Conservation (phyloP, 1,139 yeast species). For the Geotrichum aggregatum region DNA sequence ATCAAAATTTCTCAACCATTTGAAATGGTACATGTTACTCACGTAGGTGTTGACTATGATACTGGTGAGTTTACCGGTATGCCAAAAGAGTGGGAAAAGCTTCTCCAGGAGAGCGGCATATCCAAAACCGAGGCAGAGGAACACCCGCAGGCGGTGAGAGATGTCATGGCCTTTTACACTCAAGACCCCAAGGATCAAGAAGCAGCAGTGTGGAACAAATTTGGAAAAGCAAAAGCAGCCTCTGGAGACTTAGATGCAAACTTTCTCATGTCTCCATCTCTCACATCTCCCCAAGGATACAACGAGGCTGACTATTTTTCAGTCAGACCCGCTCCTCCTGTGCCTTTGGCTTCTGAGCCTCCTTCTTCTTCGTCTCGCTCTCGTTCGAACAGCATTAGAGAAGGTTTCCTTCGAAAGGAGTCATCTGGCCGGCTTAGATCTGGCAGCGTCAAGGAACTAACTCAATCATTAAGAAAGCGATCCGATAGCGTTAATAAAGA, state of each 20-base stretch:
- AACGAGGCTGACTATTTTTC: slow-evolving; percentile 12
- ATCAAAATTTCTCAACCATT: slow-evolving; percentile 83
- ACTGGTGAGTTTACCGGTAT: slow-evolving; percentile 87
- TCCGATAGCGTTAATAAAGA: slow-evolving; percentile 19
- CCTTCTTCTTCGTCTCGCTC: slow-evolving; percentile 4
- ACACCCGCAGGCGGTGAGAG: slow-evolving; percentile 92
- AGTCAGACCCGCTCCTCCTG: slow-evolving; percentile 20
- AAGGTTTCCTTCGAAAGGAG: slow-evolving; percentile 18
- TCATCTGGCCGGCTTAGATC: slow-evolving; percentile 18
- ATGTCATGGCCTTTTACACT: slow-evolving; percentile 75
- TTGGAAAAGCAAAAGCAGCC: slow-evolving; percentile 44
- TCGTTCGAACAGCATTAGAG: slow-evolving; percentile 20
- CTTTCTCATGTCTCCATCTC: slow-evolving; percentile 10
- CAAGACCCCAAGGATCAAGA: slow-evolving; percentile 67
- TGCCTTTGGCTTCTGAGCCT: not conserved
- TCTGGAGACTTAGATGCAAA: slow-evolving; percentile 29
- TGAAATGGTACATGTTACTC: slow-evolving; percentile 86
- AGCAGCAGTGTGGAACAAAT: slow-evolving; percentile 69
- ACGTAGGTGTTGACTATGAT: slow-evolving; percentile 80
- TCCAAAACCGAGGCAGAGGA: slow-evolving; percentile 78
- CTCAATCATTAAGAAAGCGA: slow-evolving; percentile 19
- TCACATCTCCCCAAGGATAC: not conserved
- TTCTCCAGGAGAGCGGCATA: slow-evolving; percentile 81
- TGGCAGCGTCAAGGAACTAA: slow-evolving; percentile 20
- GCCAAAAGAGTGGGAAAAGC: slow-evolving; percentile 87